Conservation (phyloP, 1,284 basidiomycete genomes). For the Leccinum huronense region DNA sequence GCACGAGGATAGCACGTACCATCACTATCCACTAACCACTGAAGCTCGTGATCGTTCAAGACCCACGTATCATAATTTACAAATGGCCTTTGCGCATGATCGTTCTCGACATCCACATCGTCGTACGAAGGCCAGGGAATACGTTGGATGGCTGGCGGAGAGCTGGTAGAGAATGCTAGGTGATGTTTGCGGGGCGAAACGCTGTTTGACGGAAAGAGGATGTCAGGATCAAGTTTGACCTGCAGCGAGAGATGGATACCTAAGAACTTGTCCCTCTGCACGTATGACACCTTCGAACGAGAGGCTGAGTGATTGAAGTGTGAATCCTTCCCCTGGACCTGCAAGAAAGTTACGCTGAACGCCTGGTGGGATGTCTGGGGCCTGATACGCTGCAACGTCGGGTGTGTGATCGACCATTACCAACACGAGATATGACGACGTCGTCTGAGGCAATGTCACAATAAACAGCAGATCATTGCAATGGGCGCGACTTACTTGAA, state of each 20-base stretch:
- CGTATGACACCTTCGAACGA: slow-evolving; percentile 81
- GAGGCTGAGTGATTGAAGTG: slow-evolving; percentile 62
- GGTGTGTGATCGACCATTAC: slow-evolving; percentile 65
- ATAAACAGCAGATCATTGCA: slow-evolving; percentile 7
- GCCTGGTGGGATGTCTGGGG: slow-evolving; percentile 50
- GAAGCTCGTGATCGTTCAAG: slow-evolving; percentile 64
- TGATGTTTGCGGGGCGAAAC: slow-evolving; percentile 69
- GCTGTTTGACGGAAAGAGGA: slow-evolving; percentile 38
- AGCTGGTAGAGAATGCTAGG: slow-evolving; percentile 69
- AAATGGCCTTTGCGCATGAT: slow-evolving; percentile 29
- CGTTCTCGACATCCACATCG: slow-evolving; percentile 40
- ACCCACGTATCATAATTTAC: slow-evolving; percentile 68
- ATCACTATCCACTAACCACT: slow-evolving; percentile 70
- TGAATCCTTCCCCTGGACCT: slow-evolving; percentile 76
- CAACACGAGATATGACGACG: slow-evolving; percentile 74
- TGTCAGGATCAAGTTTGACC: slow-evolving; percentile 5
- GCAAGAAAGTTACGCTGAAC: slow-evolving; percentile 67
- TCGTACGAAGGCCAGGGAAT: slow-evolving; percentile 73
- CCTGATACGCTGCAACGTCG: slow-evolving; percentile 55
- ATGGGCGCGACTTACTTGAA: slow-evolving; percentile 58
- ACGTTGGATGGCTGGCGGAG: slow-evolving; percentile 69
- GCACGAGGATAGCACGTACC: slow-evolving; percentile 43
- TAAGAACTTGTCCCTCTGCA: slow-evolving; percentile 71
- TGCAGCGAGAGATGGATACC: slow-evolving; percentile 41
- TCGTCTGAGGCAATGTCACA: slow-evolving; percentile 50